phyloP scores from a whole-genome alignment of 31 red algal genomes.

The Asparagopsis taxiformis region DNA sequence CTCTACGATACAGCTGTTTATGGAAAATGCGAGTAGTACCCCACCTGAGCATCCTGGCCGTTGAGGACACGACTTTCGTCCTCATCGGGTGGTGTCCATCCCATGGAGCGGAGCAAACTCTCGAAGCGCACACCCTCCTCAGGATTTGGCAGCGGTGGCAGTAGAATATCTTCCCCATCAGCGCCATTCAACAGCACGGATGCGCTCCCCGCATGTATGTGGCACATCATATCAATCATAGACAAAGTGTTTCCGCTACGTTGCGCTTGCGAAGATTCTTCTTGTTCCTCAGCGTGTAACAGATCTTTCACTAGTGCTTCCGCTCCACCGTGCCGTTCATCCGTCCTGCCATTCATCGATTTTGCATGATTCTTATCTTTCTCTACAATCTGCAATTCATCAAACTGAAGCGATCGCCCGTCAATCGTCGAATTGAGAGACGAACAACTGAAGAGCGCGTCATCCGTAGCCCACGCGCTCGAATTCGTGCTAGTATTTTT shows the following conservation, averaged over 20 bases:
- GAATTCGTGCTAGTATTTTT: too few species aligned
- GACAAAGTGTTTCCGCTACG: neutral
- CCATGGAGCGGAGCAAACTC: conserved; percentile 11
- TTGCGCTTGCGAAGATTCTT: neutral
- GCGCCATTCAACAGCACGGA: neutral
- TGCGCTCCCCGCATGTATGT: neutral
- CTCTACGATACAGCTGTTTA: conserved; percentile 4
- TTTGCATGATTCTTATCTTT: neutral
- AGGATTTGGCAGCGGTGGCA: conserved; percentile 16
- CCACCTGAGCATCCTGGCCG: neutral
- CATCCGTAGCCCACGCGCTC: too few species aligned
- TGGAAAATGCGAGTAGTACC: conserved; percentile 30
- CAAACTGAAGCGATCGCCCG: too few species aligned
- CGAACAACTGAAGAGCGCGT: too few species aligned
- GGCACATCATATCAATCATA: conserved; percentile 21
- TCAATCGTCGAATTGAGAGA: too few species aligned
- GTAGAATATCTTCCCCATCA: conserved; percentile 5
- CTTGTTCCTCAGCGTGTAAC: neutral
- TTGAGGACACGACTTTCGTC: conserved; percentile 4
- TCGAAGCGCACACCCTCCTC: conserved; percentile 26
- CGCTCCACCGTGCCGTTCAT: neutral
- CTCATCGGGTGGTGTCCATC: conserved; percentile 26
- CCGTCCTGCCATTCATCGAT: neutral
- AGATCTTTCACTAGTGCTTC: conserved; percentile 1
- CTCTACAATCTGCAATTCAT: too few species aligned